Conservation (phyloP, 73 alveolate species). For the Paramecium bursaria region DNA sequence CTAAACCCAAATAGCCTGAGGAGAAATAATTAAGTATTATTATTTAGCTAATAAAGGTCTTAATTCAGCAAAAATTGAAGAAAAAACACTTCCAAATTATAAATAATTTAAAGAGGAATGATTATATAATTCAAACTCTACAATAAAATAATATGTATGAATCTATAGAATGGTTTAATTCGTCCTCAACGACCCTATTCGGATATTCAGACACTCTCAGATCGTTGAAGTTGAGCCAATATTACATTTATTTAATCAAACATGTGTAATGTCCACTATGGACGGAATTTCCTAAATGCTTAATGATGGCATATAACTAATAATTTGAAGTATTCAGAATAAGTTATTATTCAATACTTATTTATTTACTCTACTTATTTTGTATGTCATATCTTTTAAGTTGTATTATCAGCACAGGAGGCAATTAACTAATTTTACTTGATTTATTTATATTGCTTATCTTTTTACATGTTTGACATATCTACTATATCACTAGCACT, state of each 20-base stretch:
- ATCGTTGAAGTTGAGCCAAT: slow-evolving; percentile 39
- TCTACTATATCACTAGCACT: background rate
- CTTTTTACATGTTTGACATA: slow-evolving; percentile 26
- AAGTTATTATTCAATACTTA: slow-evolving; percentile 2
- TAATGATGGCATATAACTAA: slow-evolving; percentile 36
- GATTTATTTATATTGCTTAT: background rate
- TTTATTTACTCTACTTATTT: background rate
- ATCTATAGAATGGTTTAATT: slow-evolving; percentile 6
- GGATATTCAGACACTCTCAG: slow-evolving; percentile 54
- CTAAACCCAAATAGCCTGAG: background rate
- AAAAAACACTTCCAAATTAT: background rate
- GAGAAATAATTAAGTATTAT: slow-evolving; percentile 14
- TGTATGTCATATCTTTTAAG: slow-evolving; percentile 46
- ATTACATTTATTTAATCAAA: background rate
- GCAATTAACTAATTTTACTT: background rate
- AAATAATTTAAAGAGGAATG: slow-evolving; percentile 20
- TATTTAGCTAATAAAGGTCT: no score
- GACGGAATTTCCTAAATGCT: slow-evolving; percentile 26
- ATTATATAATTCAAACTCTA: slow-evolving; percentile 24
- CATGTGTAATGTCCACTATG: slow-evolving; percentile 57
- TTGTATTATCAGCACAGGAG: slow-evolving; percentile 11
- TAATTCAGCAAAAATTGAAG: slow-evolving; percentile 29
- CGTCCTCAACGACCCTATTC: slow-evolving; percentile 37
- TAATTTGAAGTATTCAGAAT: background rate
- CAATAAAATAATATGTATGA: slow-evolving; percentile 48